phyloP scores from a whole-genome alignment of 2,329 filamentous ascomycete genomes.

The Neurospora crassa region DNA sequence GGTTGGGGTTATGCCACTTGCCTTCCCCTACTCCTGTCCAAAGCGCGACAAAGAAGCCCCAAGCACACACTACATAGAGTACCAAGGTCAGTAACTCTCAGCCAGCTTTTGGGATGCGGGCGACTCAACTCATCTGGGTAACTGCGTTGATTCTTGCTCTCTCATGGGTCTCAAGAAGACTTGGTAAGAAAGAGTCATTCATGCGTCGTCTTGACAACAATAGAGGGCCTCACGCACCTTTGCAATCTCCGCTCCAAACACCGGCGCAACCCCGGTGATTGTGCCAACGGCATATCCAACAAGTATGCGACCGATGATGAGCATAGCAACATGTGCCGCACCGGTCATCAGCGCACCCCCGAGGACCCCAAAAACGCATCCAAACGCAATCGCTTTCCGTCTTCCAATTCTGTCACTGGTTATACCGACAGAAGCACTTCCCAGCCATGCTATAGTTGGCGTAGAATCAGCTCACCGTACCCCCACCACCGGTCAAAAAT shows the following conservation, averaged over 20 bases:
- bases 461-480: not conserved
- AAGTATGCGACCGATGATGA: slow-evolving; percentile 28
- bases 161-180: slow-evolving; percentile 22
- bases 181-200: not conserved
- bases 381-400: slow-evolving; percentile 30
- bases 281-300: slow-evolving; percentile 31
- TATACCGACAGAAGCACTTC: slow-evolving; percentile 29
- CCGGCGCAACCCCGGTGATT: slow-evolving; percentile 31
- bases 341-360: slow-evolving; percentile 31
- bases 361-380: slow-evolving; percentile 29
- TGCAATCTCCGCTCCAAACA: slow-evolving; percentile 32
- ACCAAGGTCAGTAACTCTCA: not conserved
- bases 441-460: slow-evolving; percentile 25
- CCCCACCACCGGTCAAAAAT: not conserved
- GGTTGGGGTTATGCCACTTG: slow-evolving; percentile 27
- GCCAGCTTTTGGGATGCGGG: too few relatives aligned
- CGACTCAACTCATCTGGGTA: slow-evolving; percentile 30
- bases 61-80: slow-evolving; percentile 26
- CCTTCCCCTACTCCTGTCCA: slow-evolving; percentile 31
- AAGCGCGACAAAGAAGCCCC: slow-evolving; percentile 31
- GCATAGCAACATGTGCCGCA: slow-evolving; percentile 30
- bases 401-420: slow-evolving; percentile 29
- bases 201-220: not conserved
- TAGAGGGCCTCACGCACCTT: slow-evolving; percentile 19
- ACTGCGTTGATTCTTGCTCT: slow-evolving; percentile 30